Percentiles rank a stretch among this genome's conserved stretches.
These are phyloP conservation scores for Glaciozyma antarctica DNA, from an alignment of 768 basidiomycete species.

Conservation along the genomic window DNA sequence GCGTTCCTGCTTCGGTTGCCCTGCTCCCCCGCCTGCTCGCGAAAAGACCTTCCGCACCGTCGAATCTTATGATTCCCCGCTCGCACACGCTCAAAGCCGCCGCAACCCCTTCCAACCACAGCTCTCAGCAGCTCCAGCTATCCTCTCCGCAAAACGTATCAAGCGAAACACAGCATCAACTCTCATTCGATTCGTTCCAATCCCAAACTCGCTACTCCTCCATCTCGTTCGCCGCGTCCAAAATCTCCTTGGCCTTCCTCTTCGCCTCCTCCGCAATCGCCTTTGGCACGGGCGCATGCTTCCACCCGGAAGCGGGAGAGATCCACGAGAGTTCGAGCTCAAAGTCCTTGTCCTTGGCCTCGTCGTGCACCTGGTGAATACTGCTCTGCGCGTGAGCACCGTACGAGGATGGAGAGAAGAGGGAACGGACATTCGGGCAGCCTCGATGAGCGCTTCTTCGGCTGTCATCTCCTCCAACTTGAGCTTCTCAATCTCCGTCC, in stretches of 20 bases:
- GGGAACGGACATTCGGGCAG: slow-evolving; percentile 77
- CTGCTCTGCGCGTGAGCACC: slow-evolving; percentile 43
- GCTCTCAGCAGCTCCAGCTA: too few relatives aligned
- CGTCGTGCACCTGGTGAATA: slow-evolving; percentile 94
- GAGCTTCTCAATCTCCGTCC: slow-evolving; percentile 96
- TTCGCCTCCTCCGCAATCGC: slow-evolving; percentile 80
- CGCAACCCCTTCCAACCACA: too few relatives aligned
- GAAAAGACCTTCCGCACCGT: too few relatives aligned
- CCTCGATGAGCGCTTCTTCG: slow-evolving; percentile 80
- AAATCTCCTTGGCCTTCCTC: slow-evolving; percentile 68
- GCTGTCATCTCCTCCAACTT: slow-evolving; percentile 68
- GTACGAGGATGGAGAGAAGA: slow-evolving; percentile 1
- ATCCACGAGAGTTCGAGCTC: slow-evolving; percentile 98
- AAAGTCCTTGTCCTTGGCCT: slow-evolving; percentile 95
- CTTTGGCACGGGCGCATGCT: slow-evolving; percentile 73
- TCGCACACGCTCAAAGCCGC: too few relatives aligned
- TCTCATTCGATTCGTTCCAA: background rate
- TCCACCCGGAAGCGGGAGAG: slow-evolving; percentile 65
- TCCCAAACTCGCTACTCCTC: slow-evolving; percentile 28
- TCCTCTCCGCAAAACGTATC: too few relatives aligned
- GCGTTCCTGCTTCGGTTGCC: too few relatives aligned
- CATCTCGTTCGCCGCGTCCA: slow-evolving; percentile 41
- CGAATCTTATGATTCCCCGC: too few relatives aligned
- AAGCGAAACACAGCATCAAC: too few relatives aligned
- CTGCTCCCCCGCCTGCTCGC: too few relatives aligned